A percentile compares a stretch with the other conserved stretches of the same genome.
These are phyloP conservation scores for Colletotrichum gloeosporioides DNA, from an alignment of 2,329 filamentous ascomycete species.

Conservation along the genomic window DNA sequence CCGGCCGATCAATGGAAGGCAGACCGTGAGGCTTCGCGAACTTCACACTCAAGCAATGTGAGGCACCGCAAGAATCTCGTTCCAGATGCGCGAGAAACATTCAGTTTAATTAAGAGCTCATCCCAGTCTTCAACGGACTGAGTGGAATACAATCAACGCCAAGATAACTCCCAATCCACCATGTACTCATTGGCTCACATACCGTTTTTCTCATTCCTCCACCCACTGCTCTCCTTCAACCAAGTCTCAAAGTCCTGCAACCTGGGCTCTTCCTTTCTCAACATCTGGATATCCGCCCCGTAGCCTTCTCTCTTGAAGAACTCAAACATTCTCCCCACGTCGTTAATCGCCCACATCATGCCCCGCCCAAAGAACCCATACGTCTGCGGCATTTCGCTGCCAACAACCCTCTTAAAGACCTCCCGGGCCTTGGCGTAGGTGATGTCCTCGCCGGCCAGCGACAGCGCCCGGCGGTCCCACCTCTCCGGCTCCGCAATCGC, in stretches of 20 bases:
- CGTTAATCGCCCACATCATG: conserved; percentile 22
- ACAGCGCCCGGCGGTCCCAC: conserved; percentile 20
- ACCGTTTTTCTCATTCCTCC: conserved; percentile 21
- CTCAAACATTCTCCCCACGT: conserved; percentile 23
- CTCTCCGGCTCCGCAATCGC: conserved; percentile 19
- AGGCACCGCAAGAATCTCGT: background rate
- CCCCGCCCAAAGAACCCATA: conserved; percentile 14
- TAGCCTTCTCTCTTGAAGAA: conserved; percentile 22
- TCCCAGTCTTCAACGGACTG: background rate
- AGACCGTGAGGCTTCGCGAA: background rate
- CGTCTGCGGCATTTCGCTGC: conserved; percentile 17
- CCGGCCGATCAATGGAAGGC: background rate
- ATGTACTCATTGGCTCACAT: background rate
- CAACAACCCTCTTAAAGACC: conserved; percentile 9
- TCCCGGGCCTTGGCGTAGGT: conserved; percentile 17
- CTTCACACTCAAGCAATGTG: background rate
- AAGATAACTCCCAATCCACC: background rate
- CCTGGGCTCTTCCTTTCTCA: conserved; percentile 18
- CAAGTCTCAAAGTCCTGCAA: conserved; percentile 27
- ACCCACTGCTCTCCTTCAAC: conserved; percentile 27
- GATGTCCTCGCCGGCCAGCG: conserved; percentile 22
- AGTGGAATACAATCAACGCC: background rate
- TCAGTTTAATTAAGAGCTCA: background rate
- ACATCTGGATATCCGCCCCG: conserved; percentile 13
- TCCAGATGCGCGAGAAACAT: background rate